Percentiles rank a stretch among this genome's conserved stretches.
Conservation (phyloP, 2,329 filamentous ascomycete genomes). For the Cordyceps cateniannulata region DNA sequence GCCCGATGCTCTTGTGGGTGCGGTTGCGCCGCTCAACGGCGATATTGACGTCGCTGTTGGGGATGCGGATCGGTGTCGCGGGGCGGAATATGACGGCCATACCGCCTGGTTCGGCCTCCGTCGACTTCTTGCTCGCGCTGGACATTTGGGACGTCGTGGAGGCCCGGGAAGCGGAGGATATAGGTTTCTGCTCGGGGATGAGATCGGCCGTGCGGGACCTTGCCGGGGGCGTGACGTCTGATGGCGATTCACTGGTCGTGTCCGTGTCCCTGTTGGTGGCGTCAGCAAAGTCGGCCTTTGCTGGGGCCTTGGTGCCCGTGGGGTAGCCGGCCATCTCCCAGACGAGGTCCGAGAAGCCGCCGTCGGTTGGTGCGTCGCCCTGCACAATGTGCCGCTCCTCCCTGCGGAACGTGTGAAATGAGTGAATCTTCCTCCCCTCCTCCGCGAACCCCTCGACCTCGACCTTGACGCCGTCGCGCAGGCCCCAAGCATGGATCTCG, state of each 20-base stretch:
- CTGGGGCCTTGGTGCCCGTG: constrained; percentile 27
- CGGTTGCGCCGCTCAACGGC: constrained; percentile 82
- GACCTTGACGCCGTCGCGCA: constrained; percentile 82
- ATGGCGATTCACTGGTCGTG: neutral
- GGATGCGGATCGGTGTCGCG: constrained; percentile 58
- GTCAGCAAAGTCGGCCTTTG: constrained; percentile 28
- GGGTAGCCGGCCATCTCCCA: constrained; percentile 45
- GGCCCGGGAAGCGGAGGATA: neutral
- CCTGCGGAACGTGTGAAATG: constrained; percentile 72
- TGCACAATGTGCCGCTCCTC: constrained; percentile 66
- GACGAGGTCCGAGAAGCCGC: constrained; percentile 44
- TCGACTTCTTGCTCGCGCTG: neutral
- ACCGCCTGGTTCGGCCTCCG: constrained; percentile 49
- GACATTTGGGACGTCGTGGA: neutral
- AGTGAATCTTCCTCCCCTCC: constrained; percentile 80
- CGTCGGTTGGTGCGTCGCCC: constrained; percentile 43
- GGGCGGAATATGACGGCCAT: constrained; percentile 77
- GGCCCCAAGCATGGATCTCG: constrained; percentile 84
- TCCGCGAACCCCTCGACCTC: constrained; percentile 79
- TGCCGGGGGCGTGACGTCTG: neutral
- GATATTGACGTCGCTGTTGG: constrained; percentile 83
- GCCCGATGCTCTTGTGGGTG: constrained; percentile 66
- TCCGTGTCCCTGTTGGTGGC: constrained; percentile 20
- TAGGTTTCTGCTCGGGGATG: neutral
- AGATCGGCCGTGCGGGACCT: neutral